Evolutionary conservation across 305 asterid species (phyloP).

Genomic region (Fraxinus sp.): DNA sequence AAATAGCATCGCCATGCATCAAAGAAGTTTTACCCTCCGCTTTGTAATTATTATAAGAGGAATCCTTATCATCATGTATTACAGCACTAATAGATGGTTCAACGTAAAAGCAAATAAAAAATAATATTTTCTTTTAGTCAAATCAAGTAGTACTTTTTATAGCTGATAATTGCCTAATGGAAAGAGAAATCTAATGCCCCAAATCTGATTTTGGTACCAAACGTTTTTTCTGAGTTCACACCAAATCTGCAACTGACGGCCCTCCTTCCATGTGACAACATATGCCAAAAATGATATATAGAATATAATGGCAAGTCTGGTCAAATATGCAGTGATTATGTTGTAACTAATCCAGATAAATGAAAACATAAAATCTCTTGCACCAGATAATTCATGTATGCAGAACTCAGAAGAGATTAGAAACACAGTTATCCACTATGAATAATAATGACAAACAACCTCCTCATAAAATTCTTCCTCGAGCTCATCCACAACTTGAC

Average conservation of each 20-base stretch:
- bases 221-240: background rate
- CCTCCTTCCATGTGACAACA: constrained; percentile 17
- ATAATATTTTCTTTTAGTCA: background rate
- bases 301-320: constrained; percentile 12
- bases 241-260: constrained; percentile 12
- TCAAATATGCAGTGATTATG: constrained; percentile 16
- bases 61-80: background rate
- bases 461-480: constrained; percentile 92
- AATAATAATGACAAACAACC: constrained; percentile 43
- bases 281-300: constrained; percentile 1
- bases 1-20: constrained; percentile 10
- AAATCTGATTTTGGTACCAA: constrained; percentile 11
- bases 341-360: constrained; percentile 10
- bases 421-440: constrained; percentile 22
- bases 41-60: background rate
- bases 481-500: constrained; percentile 61
- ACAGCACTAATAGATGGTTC: background rate
- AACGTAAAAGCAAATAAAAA: background rate
- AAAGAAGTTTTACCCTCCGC: background rate
- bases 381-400: constrained; percentile 13
- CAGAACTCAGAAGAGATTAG: constrained; percentile 20
- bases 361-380: constrained; percentile 20
- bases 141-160: background rate
- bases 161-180: background rate
- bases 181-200: background rate